Evolutionary conservation across 352 stramenopile species (phyloP).

Genomic region (Phytophthora quininea): DNA sequence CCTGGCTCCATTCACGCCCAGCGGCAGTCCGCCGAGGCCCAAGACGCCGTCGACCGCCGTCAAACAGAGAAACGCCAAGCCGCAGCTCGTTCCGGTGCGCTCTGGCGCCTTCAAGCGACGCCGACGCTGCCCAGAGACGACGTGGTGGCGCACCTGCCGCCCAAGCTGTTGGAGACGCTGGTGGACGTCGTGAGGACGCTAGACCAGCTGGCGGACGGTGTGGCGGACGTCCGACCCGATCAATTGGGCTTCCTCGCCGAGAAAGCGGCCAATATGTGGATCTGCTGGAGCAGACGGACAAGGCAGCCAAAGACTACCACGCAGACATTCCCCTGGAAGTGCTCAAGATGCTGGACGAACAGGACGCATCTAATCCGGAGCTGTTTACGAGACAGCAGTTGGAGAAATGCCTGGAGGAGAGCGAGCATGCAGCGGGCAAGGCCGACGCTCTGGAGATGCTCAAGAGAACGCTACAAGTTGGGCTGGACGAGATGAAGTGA

Average conservation of each 20-base stretch:
- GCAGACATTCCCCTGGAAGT: constrained; percentile 68
- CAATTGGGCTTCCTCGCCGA: constrained; percentile 66
- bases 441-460: constrained; percentile 61
- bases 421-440: constrained; percentile 45
- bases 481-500: constrained; percentile 36
- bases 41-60: constrained; percentile 60
- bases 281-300: constrained; percentile 57
- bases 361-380: constrained; percentile 68
- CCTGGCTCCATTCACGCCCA: constrained; percentile 69
- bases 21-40: constrained; percentile 55
- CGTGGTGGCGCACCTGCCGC: constrained; percentile 62
- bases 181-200: constrained; percentile 68
- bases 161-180: constrained; percentile 60
- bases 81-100: constrained; percentile 62
- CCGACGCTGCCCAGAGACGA: constrained; percentile 58
- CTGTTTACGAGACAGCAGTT: constrained; percentile 71
- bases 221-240: constrained; percentile 66
- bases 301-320: constrained; percentile 48
- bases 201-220: constrained; percentile 63
- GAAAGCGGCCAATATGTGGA: constrained; percentile 68
- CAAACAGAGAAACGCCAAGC: constrained; percentile 39
- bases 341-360: constrained; percentile 61
- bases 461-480: constrained; percentile 52
- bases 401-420: constrained; percentile 69
- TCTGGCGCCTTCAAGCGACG: constrained; percentile 24